These are phyloP conservation scores for Albugo candida DNA, from an alignment of 352 stramenopile species.

Conservation along the genomic window DNA sequence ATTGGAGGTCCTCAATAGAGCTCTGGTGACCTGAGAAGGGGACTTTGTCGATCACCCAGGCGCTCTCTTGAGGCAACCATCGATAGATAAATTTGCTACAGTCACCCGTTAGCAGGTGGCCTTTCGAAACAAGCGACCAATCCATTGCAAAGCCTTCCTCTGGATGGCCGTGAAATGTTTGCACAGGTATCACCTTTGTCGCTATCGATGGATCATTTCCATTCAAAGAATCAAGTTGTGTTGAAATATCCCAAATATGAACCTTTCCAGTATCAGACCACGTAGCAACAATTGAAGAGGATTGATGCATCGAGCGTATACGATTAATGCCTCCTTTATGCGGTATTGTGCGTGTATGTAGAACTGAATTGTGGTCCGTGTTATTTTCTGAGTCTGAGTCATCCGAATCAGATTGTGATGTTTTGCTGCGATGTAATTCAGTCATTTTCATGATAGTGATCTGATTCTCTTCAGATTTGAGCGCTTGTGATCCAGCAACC, in stretches of 20 bases:
- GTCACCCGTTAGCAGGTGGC: conserved; percentile 89
- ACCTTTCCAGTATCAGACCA: conserved; percentile 92
- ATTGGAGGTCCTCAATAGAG: conserved; percentile 97
- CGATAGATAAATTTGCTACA: conserved; percentile 94
- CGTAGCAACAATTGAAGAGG: conserved; percentile 91
- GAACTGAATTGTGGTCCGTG: conserved; percentile 82
- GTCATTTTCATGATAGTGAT: conserved; percentile 97
- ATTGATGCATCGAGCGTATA: conserved; percentile 89
- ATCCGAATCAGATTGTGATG: conserved; percentile 50
- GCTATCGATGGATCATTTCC: conserved; percentile 37
- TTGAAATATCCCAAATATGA: conserved; percentile 91
- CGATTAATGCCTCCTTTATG: conserved; percentile 94
- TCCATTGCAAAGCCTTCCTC: conserved; percentile 97
- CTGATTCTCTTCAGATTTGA: conserved; percentile 86
- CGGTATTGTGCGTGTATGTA: conserved; percentile 89
- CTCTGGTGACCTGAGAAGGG: conserved; percentile 82
- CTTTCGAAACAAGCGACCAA: conserved; percentile 84
- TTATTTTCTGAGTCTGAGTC: conserved; percentile 55
- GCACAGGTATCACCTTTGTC: conserved; percentile 55
- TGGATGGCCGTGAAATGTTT: conserved; percentile 89
- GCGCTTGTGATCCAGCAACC: conserved; percentile 91
- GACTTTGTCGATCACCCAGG: conserved; percentile 76
- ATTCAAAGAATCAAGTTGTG: conserved; percentile 77
- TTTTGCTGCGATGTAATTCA: conserved; percentile 89
- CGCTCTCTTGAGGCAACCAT: conserved; percentile 64